A percentile compares a stretch with the other conserved stretches of the same genome.
Evolutionary conservation across 495 filamentous ascomycete species (phyloP).

Genomic region (Delitschia confertaspora): DNA sequence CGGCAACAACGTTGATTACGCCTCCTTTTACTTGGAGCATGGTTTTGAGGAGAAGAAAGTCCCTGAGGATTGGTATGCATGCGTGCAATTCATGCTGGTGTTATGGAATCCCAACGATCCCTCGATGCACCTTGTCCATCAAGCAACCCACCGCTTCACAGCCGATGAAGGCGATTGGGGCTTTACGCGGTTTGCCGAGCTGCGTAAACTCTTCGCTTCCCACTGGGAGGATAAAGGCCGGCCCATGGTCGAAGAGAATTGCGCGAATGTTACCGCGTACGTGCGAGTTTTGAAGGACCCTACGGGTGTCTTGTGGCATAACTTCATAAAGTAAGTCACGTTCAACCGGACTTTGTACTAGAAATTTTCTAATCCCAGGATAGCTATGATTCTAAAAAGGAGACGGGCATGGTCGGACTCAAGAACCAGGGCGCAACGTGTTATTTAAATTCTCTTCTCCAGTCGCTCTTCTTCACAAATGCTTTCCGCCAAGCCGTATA

Average conservation of each 20-base stretch:
- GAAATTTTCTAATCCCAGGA: no score
- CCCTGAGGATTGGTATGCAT: conserved; percentile 89
- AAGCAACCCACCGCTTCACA: conserved; percentile 82
- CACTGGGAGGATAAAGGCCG: conserved; percentile 58
- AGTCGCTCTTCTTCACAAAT: conserved; percentile 96
- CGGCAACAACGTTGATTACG: conserved; percentile 84
- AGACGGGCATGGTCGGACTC: conserved; percentile 92
- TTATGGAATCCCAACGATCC: conserved; percentile 91
- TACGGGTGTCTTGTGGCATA: conserved; percentile 98
- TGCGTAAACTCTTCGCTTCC: conserved; percentile 68
- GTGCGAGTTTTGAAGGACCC: conserved; percentile 92
- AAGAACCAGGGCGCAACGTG: conserved; percentile 98
- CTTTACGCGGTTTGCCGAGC: conserved; percentile 84
- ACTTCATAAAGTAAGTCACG: conserved; percentile 73
- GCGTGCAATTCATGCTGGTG: conserved; percentile 89
- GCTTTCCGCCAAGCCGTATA: conserved; percentile 93
- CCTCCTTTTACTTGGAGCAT: conserved; percentile 94
- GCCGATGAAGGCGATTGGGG: conserved; percentile 98
- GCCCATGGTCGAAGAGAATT: conserved; percentile 81
- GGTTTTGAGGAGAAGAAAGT: conserved; percentile 60
- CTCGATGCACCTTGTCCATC: conserved; percentile 58
- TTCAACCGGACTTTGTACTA: no score
- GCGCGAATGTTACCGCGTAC: conserved; percentile 82
- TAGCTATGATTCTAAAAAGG: conserved; percentile 95
- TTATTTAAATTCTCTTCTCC: conserved; percentile 94